Conservation (phyloP, 306 rosid genomes). For the Prunus mira region DNA sequence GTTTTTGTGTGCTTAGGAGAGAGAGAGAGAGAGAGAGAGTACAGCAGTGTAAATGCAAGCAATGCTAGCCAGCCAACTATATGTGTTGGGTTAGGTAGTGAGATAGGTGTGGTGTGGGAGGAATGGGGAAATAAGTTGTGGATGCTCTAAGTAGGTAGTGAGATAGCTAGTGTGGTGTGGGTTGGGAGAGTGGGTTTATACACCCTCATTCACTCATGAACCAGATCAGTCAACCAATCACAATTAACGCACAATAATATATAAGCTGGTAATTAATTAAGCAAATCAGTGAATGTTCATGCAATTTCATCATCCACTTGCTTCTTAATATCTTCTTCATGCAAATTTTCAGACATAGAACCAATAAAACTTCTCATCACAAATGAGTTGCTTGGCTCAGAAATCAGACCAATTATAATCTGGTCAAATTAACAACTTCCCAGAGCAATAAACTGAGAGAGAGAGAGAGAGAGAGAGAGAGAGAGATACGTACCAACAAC, state of each 20-base stretch:
- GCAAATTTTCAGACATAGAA: too few relatives aligned
- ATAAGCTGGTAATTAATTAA: background rate
- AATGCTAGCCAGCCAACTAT: too few relatives aligned
- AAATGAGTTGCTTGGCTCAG: too few relatives aligned
- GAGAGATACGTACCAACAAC: conserved; percentile 51
- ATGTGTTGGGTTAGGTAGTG: too few relatives aligned
- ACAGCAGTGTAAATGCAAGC: too few relatives aligned
- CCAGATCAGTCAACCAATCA: background rate
- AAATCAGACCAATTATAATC: too few relatives aligned
- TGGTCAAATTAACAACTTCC: too few relatives aligned
- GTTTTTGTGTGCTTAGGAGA: too few relatives aligned
- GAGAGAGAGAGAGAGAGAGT: too few relatives aligned
- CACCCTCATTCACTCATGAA: background rate
- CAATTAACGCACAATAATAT: background rate
- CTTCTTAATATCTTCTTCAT: background rate
- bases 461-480: background rate
- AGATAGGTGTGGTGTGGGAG: background rate
- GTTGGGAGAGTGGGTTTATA: background rate
- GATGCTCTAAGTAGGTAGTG: background rate
- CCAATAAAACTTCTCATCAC: too few relatives aligned
- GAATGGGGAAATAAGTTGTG: background rate
- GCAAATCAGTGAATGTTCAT: too few relatives aligned
- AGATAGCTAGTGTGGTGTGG: background rate
- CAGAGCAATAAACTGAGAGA: background rate
- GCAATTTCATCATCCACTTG: too few relatives aligned